Conservation (phyloP, 805 yeast genomes). For the Candida cerambycidarum region DNA sequence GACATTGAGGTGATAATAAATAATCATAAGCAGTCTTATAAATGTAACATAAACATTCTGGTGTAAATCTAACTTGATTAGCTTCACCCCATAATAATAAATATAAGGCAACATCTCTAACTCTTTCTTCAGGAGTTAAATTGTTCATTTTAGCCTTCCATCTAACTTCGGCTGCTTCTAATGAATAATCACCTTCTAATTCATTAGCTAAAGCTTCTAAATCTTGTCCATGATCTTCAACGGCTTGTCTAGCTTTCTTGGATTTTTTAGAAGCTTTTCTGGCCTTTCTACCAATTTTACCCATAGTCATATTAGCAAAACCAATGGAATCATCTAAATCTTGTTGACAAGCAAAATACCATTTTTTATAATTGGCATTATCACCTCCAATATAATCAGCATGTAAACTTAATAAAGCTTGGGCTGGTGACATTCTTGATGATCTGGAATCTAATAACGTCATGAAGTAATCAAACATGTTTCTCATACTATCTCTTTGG, state of each 20-base stretch:
- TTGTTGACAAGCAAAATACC: slow-evolving; percentile 87
- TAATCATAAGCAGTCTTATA: slow-evolving; percentile 95
- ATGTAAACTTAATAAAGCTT: slow-evolving; percentile 77
- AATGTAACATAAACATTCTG: slow-evolving; percentile 88
- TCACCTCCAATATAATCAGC: slow-evolving; percentile 91
- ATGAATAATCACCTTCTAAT: slow-evolving; percentile 80
- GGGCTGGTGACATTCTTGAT: slow-evolving; percentile 87
- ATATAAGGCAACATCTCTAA: slow-evolving; percentile 74
- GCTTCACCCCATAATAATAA: slow-evolving; percentile 88
- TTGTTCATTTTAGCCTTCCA: slow-evolving; percentile 82
- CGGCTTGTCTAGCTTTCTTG: slow-evolving; percentile 70
- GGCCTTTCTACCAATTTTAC: slow-evolving; percentile 74
- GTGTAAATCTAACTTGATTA: slow-evolving; percentile 89
- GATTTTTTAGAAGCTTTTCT: slow-evolving; percentile 80
- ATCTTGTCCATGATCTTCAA: slow-evolving; percentile 63
- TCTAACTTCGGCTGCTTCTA: slow-evolving; percentile 79
- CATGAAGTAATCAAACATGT: slow-evolving; percentile 87
- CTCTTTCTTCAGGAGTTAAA: slow-evolving; percentile 73
- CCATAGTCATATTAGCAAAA: slow-evolving; percentile 75
- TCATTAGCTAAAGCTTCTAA: slow-evolving; percentile 62
- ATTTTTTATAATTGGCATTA: slow-evolving; percentile 77
- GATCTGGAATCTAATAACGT: slow-evolving; percentile 78
- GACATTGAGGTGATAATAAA: slow-evolving; percentile 84
- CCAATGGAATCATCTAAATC: slow-evolving; percentile 85
- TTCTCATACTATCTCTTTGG: slow-evolving; percentile 92